phyloP scores from a whole-genome alignment of 805 yeast genomes.

The Saccharomycopsis sp. region DNA sequence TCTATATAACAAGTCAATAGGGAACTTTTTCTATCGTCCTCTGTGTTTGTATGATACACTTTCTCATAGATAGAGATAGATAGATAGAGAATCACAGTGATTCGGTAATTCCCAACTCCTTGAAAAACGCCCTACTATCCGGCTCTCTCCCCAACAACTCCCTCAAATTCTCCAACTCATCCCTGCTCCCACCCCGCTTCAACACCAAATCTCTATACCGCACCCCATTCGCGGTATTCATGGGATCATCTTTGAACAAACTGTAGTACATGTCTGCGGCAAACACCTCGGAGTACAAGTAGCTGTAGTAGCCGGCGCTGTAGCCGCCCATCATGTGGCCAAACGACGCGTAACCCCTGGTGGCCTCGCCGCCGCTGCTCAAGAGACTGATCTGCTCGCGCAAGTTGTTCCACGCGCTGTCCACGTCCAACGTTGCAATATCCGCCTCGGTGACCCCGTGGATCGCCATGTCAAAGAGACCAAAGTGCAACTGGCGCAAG shows the following conservation, averaged over 20 bases:
- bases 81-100: too few species aligned
- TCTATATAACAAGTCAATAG: too few species aligned
- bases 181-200: constrained; percentile 65
- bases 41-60: too few species aligned
- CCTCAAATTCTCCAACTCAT: constrained; percentile 52
- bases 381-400: constrained; percentile 55
- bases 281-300: constrained; percentile 77
- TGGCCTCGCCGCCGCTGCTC: constrained; percentile 42
- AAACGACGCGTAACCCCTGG: constrained; percentile 68
- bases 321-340: constrained; percentile 81
- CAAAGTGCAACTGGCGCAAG: constrained; percentile 72
- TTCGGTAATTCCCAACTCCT: constrained; percentile 45
- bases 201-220: constrained; percentile 63
- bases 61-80: too few species aligned
- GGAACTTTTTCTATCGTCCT: too few species aligned
- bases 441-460: constrained; percentile 46
- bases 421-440: constrained; percentile 17
- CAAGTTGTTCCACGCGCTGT: constrained; percentile 49
- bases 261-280: constrained; percentile 76
- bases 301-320: constrained; percentile 81
- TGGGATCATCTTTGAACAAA: constrained; percentile 58
- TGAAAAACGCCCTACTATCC: constrained; percentile 58
- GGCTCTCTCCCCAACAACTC: constrained; percentile 74
- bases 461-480: constrained; percentile 63
- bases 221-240: constrained; percentile 51